Conservation (phyloP, 2,329 filamentous ascomycete genomes). For the Penicillium hesseltinei region DNA sequence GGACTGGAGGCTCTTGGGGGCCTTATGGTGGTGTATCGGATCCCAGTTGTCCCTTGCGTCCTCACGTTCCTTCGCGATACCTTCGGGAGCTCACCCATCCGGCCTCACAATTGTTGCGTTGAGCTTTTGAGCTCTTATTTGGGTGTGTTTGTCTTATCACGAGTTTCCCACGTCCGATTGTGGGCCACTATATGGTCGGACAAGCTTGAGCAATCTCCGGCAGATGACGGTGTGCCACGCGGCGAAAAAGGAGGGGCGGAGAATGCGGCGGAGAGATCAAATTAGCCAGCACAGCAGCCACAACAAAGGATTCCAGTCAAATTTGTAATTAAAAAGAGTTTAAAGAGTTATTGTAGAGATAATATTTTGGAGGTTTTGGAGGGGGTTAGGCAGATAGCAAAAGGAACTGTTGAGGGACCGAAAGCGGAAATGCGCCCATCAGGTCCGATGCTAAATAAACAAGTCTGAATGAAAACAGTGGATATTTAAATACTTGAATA, state of each 20-base stretch:
- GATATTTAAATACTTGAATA: neutral
- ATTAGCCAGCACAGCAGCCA: slow-evolving; percentile 5
- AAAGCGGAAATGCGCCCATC: slow-evolving; percentile 10
- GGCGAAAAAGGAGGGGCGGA: slow-evolving; percentile 24
- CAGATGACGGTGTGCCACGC: slow-evolving; percentile 21
- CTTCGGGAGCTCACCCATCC: slow-evolving; percentile 21
- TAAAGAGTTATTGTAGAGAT: neutral
- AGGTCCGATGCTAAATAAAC: neutral
- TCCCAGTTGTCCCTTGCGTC: slow-evolving; percentile 18
- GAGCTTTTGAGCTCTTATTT: neutral
- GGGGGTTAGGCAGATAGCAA: neutral
- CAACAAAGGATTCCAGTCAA: neutral
- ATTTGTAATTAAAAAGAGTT: neutral
- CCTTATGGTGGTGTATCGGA: slow-evolving; percentile 9
- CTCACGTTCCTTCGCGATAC: slow-evolving; percentile 13
- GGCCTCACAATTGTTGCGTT: slow-evolving; percentile 5
- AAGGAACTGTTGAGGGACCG: slow-evolving; percentile 1
- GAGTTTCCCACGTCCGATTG: slow-evolving; percentile 9
- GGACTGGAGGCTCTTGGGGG: slow-evolving; percentile 9
- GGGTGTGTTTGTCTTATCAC: neutral
- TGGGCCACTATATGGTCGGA: slow-evolving; percentile 18
- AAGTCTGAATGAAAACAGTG: slow-evolving; percentile 6
- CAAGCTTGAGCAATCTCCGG: slow-evolving; percentile 20
- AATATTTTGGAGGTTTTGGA: neutral
- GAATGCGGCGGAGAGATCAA: slow-evolving; percentile 12